Evolutionary conservation across 768 basidiomycete genomes (phyloP).

Genomic region (Coprinopsis sp.): DNA sequence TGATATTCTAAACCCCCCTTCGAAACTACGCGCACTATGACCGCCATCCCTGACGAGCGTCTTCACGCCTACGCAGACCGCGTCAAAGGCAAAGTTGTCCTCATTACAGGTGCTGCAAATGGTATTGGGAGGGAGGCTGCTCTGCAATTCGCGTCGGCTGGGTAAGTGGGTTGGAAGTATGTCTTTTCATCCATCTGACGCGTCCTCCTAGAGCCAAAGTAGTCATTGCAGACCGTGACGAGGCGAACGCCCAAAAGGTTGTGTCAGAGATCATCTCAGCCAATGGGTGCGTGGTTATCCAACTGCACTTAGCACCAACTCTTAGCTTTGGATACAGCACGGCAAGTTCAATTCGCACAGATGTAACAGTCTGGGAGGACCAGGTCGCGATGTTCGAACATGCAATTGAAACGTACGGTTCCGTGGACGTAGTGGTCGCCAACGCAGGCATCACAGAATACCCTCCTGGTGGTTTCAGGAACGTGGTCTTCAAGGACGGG

Average conservation of each 20-base stretch:
- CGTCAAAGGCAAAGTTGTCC: slow-evolving; percentile 41
- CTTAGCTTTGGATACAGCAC: slow-evolving; percentile 24
- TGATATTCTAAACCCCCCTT: neutral
- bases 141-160: slow-evolving; percentile 44
- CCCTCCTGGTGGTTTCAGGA: slow-evolving; percentile 21
- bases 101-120: slow-evolving; percentile 52
- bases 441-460: slow-evolving; percentile 45
- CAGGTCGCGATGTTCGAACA: slow-evolving; percentile 48
- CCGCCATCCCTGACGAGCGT: slow-evolving; percentile 40
- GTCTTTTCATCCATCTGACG: neutral
- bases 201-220: slow-evolving; percentile 42
- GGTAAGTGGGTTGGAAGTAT: slow-evolving; percentile 27
- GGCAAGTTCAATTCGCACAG: slow-evolving; percentile 39
- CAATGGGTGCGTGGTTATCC: slow-evolving; percentile 37
- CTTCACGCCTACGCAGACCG: slow-evolving; percentile 38
- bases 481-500: slow-evolving; percentile 30
- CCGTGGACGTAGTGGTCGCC: slow-evolving; percentile 54
- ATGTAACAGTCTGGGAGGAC: slow-evolving; percentile 53
- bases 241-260: slow-evolving; percentile 33
- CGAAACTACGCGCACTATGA: slow-evolving; percentile 31
- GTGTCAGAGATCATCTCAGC: slow-evolving; percentile 34
- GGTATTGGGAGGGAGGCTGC: slow-evolving; percentile 53
- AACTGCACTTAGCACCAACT: neutral
- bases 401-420: slow-evolving; percentile 39
- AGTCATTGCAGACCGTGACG: slow-evolving; percentile 50